These are phyloP conservation scores for Entomortierella parvispora DNA, from an alignment of 192 early-diverging fungal species.

Conservation along the genomic window DNA sequence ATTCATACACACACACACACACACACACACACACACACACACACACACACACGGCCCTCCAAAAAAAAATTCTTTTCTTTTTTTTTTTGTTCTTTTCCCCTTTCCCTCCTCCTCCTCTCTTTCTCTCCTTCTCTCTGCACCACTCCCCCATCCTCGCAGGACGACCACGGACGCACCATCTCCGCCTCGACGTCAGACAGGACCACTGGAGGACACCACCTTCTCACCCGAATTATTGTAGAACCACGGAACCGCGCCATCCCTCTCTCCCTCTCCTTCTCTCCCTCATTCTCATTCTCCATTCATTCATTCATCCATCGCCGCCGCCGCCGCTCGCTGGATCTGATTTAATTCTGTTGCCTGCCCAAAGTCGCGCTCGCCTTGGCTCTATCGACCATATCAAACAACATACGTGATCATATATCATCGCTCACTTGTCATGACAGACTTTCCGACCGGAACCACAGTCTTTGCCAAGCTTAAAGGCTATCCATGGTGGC, in stretches of 20 bases:
- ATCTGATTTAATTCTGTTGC: too few species aligned
- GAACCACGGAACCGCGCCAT: too few species aligned
- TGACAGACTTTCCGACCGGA: slow-evolving; percentile 57
- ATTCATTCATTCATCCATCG: too few species aligned
- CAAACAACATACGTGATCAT: neutral
- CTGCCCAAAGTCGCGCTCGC: too few species aligned
- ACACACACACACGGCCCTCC: too few species aligned
- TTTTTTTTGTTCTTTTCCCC: too few species aligned
- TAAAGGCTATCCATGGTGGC: slow-evolving; percentile 72
- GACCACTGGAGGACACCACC: neutral
- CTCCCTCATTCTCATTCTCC: too few species aligned
- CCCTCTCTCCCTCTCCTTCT: too few species aligned
- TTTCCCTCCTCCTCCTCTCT: neutral
- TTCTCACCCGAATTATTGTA: neutral
- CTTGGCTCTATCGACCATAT: neutral
- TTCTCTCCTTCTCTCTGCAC: slow-evolving; percentile 1
- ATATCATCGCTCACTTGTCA: slow-evolving; percentile 2
- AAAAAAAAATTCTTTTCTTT: too few species aligned
- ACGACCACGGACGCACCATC: slow-evolving; percentile 2
- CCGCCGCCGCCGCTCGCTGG: too few species aligned
- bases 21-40: too few species aligned
- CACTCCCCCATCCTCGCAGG: slow-evolving; percentile 12
- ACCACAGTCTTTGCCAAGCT: slow-evolving; percentile 67
- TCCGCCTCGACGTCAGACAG: neutral
- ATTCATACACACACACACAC: too few species aligned